phyloP scores from a whole-genome alignment of 2,329 filamentous ascomycete species.

The Fusarium metavorans region DNA sequence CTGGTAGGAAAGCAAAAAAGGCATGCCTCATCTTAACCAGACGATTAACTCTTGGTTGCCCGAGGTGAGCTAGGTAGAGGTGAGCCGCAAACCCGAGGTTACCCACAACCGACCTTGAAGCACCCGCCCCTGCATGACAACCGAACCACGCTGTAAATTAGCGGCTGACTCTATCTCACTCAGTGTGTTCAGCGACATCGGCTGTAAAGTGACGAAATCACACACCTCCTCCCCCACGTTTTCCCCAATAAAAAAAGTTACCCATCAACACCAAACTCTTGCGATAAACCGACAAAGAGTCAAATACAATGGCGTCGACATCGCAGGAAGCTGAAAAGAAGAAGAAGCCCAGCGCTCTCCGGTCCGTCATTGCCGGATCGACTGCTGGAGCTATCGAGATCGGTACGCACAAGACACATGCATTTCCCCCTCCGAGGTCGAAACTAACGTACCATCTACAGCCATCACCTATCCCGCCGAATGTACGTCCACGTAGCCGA shows the following conservation, averaged over 20 bases:
- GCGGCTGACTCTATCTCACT: not conserved
- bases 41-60: not conserved
- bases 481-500: conserved; percentile 66
- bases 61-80: not conserved
- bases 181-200: conserved; percentile 40
- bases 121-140: not conserved
- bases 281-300: not conserved
- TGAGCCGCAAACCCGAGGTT: conserved; percentile 22
- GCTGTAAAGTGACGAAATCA: conserved; percentile 44
- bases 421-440: not conserved
- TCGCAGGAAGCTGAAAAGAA: conserved; percentile 48
- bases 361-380: conserved; percentile 91
- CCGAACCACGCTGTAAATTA: not conserved
- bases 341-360: conserved; percentile 77
- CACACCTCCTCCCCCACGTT: conserved; percentile 26
- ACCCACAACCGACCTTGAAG: not conserved
- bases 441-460: conserved; percentile 41
- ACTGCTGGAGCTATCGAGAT: conserved; percentile 97
- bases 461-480: conserved; percentile 95
- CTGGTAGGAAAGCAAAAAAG: too few species aligned
- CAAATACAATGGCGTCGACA: conserved; percentile 45
- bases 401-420: conserved; percentile 61
- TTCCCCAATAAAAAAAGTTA: conserved; percentile 26
- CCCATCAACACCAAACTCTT: conserved; percentile 2
- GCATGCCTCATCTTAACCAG: too few species aligned